Conservation (phyloP, 2,329 filamentous ascomycete species). For the Helminthosporium solani region DNA sequence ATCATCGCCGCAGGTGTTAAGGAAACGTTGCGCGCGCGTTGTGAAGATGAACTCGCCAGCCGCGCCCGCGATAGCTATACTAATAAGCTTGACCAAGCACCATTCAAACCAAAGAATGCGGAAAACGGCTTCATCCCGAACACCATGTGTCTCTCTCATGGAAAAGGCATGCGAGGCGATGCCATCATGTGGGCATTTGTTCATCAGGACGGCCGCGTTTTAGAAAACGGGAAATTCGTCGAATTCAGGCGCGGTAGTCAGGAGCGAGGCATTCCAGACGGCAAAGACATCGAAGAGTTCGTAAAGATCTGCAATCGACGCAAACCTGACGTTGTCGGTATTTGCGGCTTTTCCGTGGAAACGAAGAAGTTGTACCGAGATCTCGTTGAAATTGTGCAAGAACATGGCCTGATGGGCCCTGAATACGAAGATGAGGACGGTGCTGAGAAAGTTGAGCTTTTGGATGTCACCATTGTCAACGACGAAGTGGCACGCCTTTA, state of each 20-base stretch:
- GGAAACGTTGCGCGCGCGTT: conserved; percentile 88
- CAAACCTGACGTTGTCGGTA: conserved; percentile 84
- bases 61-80: conserved; percentile 86
- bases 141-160: conserved; percentile 83
- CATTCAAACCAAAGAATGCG: conserved; percentile 93
- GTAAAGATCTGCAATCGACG: conserved; percentile 76
- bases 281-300: conserved; percentile 67
- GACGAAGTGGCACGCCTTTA: conserved; percentile 97
- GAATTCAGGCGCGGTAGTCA: conserved; percentile 69
- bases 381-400: conserved; percentile 73
- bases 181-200: conserved; percentile 89
- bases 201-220: conserved; percentile 84
- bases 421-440: conserved; percentile 79
- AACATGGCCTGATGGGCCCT: conserved; percentile 73
- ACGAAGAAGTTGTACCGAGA: conserved; percentile 81
- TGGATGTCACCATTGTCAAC: conserved; percentile 90
- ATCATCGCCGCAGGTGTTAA: conserved; percentile 91
- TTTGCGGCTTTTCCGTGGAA: conserved; percentile 86
- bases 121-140: conserved; percentile 83
- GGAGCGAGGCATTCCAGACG: conserved; percentile 67
- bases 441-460: conserved; percentile 70
- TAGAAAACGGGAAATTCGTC: conserved; percentile 84
- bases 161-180: conserved; percentile 75
- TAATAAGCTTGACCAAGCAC: conserved; percentile 88
- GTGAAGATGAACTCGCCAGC: conserved; percentile 88